Evolutionary conservation across 2,329 filamentous ascomycete genomes (phyloP).

Genomic region (Talaromyces albobiverticillius): DNA sequence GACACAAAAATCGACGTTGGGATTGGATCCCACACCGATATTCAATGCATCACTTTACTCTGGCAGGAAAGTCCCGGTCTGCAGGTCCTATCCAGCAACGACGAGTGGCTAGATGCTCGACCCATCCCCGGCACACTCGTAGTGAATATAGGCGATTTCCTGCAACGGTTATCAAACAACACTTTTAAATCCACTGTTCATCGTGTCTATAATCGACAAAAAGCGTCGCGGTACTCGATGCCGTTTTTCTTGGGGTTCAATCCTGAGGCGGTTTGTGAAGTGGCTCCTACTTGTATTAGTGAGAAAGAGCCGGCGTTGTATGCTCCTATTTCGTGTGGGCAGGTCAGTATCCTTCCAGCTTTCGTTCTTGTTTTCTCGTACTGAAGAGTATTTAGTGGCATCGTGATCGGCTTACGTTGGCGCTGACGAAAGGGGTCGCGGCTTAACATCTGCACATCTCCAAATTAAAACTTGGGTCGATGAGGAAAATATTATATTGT

Average conservation of each 20-base stretch:
- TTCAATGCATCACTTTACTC: conserved; percentile 51
- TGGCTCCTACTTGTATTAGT: conserved; percentile 43
- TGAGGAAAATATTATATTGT: no score
- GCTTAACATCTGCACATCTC: no score
- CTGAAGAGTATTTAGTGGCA: not conserved
- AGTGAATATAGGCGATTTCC: conserved; percentile 54
- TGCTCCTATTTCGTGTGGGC: conserved; percentile 51
- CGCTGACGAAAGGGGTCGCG: not conserved
- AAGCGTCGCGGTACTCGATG: conserved; percentile 50
- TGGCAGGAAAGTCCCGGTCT: conserved; percentile 43
- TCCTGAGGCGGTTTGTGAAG: conserved; percentile 41
- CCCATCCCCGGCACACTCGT: conserved; percentile 48
- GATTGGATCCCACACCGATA: conserved; percentile 48
- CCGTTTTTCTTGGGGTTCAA: conserved; percentile 58
- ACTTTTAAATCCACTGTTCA: conserved; percentile 52
- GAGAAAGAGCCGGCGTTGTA: conserved; percentile 49
- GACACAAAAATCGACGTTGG: conserved; percentile 33
- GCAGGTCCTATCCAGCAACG: conserved; percentile 42
- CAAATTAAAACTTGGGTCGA: no score
- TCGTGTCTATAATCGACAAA: conserved; percentile 38
- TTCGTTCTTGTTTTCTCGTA: not conserved
- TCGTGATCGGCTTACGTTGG: not conserved
- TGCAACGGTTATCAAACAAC: conserved; percentile 53
- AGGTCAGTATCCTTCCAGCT: conserved; percentile 23
- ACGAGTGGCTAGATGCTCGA: conserved; percentile 21